A percentile compares a stretch with the other conserved stretches of the same genome.
These are phyloP conservation scores for Vachellia pachyceras DNA, from an alignment of 306 rosid species.

Conservation along the genomic window DNA sequence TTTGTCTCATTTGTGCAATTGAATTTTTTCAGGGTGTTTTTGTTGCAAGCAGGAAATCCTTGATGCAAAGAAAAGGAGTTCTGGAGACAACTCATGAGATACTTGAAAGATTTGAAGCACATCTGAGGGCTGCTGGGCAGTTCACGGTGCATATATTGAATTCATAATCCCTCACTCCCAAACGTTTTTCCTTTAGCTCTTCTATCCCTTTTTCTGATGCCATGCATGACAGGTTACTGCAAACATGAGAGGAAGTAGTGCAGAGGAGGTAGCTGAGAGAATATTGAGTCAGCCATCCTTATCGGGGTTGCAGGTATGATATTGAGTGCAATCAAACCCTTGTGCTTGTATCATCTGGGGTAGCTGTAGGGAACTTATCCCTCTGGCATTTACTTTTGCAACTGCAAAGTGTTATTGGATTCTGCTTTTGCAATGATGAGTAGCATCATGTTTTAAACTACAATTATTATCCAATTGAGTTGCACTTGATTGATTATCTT, in stretches of 20 bases:
- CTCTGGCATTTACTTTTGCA: constrained; percentile 23
- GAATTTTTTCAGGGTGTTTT: constrained; percentile 77
- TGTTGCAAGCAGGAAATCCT: constrained; percentile 83
- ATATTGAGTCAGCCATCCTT: constrained; percentile 82
- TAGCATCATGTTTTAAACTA: constrained; percentile 17
- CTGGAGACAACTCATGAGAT: constrained; percentile 90
- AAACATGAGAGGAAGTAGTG: constrained; percentile 94
- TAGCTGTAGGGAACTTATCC: background rate
- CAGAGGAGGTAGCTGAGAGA: constrained; percentile 88
- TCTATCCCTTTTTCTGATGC: constrained; percentile 38
- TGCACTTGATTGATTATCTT: constrained; percentile 31
- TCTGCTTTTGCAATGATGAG: constrained; percentile 12
- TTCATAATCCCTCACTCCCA: background rate
- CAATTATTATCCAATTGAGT: background rate
- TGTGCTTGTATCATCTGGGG: background rate
- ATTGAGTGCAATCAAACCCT: constrained; percentile 23
- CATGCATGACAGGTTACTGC: constrained; percentile 75
- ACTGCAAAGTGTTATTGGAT: constrained; percentile 4
- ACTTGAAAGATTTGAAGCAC: constrained; percentile 94
- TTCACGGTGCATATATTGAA: constrained; percentile 64
- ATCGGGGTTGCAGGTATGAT: constrained; percentile 86
- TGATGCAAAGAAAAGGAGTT: constrained; percentile 74
- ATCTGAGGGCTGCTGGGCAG: constrained; percentile 80
- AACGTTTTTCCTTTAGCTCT: background rate
- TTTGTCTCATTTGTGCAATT: constrained; percentile 39